These are phyloP conservation scores for Piper longum DNA, from an alignment of 164 flowering plant genomes.

Conservation along the genomic window DNA sequence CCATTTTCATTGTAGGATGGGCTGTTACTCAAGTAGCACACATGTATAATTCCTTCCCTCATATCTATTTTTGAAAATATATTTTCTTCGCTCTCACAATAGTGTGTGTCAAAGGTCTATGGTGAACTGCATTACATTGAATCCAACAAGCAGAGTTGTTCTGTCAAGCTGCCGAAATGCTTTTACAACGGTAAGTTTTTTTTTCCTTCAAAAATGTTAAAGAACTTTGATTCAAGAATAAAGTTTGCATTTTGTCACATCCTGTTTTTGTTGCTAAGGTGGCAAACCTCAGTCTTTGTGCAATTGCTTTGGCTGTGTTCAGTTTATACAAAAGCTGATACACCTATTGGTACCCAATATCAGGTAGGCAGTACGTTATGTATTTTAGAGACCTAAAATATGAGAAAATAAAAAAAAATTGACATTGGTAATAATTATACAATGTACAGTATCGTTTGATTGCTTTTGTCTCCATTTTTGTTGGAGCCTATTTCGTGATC, in stretches of 20 bases:
- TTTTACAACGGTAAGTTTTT: slow-evolving; percentile 65
- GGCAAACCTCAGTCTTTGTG: slow-evolving; percentile 85
- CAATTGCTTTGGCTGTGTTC: slow-evolving; percentile 62
- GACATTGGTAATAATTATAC: background rate
- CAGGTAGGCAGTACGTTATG: slow-evolving; percentile 40
- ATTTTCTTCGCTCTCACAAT: slow-evolving; percentile 1
- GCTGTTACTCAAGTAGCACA: slow-evolving; percentile 97
- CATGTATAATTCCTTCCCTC: slow-evolving; percentile 42
- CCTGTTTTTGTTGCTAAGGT: slow-evolving; percentile 29
- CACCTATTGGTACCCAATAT: slow-evolving; percentile 41
- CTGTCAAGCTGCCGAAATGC: slow-evolving; percentile 92
- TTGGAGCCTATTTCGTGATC: slow-evolving; percentile 79
- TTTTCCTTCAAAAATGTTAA: background rate
- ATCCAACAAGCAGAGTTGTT: slow-evolving; percentile 80
- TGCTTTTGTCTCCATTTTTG: slow-evolving; percentile 59
- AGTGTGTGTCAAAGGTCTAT: slow-evolving; percentile 56
- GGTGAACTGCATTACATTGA: slow-evolving; percentile 84
- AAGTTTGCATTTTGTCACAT: slow-evolving; percentile 2
- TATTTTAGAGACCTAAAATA: background rate
- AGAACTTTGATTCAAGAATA: background rate
- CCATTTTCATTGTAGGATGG: slow-evolving; percentile 92
- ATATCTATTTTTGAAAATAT: too few species aligned
- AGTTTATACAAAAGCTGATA: slow-evolving; percentile 17
- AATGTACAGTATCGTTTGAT: slow-evolving; percentile 78
- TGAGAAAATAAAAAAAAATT: background rate